A percentile compares a stretch with the other conserved stretches of the same genome.
phyloP scores from a whole-genome alignment of 179 eudicot species.

The Nepenthes alata region DNA sequence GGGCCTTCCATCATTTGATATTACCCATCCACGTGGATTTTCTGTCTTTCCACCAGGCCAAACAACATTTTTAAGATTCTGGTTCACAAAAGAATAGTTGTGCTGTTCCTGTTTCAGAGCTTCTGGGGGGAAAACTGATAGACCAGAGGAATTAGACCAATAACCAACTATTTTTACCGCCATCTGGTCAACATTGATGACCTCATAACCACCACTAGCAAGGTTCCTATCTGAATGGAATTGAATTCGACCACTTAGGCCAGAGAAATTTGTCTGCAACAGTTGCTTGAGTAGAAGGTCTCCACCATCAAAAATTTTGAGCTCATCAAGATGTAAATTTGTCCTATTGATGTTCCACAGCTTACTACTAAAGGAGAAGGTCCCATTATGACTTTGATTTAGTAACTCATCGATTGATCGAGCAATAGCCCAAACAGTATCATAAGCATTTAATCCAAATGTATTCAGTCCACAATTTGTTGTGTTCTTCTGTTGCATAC shows the following conservation, averaged over 20 bases:
- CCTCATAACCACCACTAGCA: slow-evolving; percentile 22
- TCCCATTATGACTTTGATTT: slow-evolving; percentile 14
- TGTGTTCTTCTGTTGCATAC: slow-evolving; percentile 9
- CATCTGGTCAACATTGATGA: slow-evolving; percentile 31
- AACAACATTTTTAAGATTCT: slow-evolving; percentile 36
- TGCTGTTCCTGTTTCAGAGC: slow-evolving; percentile 30
- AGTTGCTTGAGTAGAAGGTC: slow-evolving; percentile 19
- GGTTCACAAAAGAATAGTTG: slow-evolving; percentile 29
- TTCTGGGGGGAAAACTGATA: slow-evolving; percentile 50
- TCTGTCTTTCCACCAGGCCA: slow-evolving; percentile 55
- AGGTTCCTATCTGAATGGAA: slow-evolving; percentile 27
- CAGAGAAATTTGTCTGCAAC: slow-evolving; percentile 19
- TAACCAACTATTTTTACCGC: slow-evolving; percentile 32
- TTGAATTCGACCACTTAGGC: slow-evolving; percentile 33
- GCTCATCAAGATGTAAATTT: slow-evolving; percentile 8
- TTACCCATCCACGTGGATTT: slow-evolving; percentile 43
- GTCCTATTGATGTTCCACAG: slow-evolving; percentile 9
- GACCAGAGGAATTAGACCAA: slow-evolving; percentile 59
- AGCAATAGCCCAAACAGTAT: slow-evolving; percentile 29
- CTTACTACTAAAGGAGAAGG: slow-evolving; percentile 16
- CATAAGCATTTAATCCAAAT: slow-evolving; percentile 29
- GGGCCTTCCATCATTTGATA: slow-evolving; percentile 30
- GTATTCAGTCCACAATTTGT: slow-evolving; percentile 15
- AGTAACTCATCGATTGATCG: slow-evolving; percentile 21
- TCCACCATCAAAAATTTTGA: slow-evolving; percentile 32